A percentile compares a stretch with the other conserved stretches of the same genome.
These are phyloP conservation scores for Limnanthes douglasii DNA, from an alignment of 345 rosid species.

Conservation along the genomic window DNA sequence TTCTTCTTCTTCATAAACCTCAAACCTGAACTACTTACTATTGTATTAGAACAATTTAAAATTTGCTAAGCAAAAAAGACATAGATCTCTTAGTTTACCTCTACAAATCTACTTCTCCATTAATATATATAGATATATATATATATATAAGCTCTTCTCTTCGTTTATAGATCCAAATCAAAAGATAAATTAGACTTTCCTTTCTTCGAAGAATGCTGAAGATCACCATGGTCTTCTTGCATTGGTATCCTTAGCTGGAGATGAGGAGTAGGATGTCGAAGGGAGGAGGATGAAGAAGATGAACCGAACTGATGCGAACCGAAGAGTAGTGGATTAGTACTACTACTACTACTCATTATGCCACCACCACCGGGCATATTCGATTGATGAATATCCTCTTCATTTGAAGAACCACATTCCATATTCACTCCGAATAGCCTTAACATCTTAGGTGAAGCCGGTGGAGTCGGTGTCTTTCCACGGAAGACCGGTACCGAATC, in stretches of 20 bases:
- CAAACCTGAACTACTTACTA: too few relatives aligned
- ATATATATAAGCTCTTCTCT: slow-evolving; percentile 12
- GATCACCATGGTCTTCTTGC: slow-evolving; percentile 9
- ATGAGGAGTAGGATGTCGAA: too few relatives aligned
- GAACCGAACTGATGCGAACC: too few relatives aligned
- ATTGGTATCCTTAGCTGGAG: too few relatives aligned
- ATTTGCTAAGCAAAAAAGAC: too few relatives aligned
- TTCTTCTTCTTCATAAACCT: too few relatives aligned
- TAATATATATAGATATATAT: slow-evolving; percentile 8
- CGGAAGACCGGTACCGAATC: slow-evolving; percentile 47
- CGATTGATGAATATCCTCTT: slow-evolving; percentile 15
- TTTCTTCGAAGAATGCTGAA: slow-evolving; percentile 20
- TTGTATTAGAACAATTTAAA: too few relatives aligned
- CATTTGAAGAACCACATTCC: slow-evolving; percentile 70
- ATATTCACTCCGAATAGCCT: slow-evolving; percentile 61
- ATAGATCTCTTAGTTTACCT: too few relatives aligned
- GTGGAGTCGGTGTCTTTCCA: slow-evolving; percentile 5
- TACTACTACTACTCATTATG: too few relatives aligned
- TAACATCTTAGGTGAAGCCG: slow-evolving; percentile 24
- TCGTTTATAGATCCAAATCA: slow-evolving; percentile 44
- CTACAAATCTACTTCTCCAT: too few relatives aligned
- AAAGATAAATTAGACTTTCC: slow-evolving; percentile 58
- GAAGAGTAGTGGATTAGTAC: too few relatives aligned
- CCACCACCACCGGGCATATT: slow-evolving; percentile 12
- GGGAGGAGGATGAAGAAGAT: slow-evolving; percentile 11